Base-by-base conservation (phyloP, 345 rosid genomes). In the Pistacia vera region DNA sequence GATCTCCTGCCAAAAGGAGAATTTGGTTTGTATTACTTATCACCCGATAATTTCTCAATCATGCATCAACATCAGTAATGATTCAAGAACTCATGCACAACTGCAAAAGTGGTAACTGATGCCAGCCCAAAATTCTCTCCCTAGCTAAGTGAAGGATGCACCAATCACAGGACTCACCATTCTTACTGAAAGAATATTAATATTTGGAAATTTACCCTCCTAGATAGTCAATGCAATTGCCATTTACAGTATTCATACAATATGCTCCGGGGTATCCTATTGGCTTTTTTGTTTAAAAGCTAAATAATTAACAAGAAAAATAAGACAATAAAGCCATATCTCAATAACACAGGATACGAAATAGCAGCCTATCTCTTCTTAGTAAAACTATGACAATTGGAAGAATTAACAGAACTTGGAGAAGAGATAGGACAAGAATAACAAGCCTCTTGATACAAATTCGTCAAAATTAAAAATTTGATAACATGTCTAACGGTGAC, bases 161-260 rank as follows among this genome's bases (percentile, higher is more conserved):
- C 52, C n/a, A 79, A 72, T 52, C 30, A 48, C 4, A 28, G 66
- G 41, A 63, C 56, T 62, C 8, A 60, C 22, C 36, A 51, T 36
- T 69, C 65, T n/a, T 30, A 36, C 22, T 17, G 7, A 61, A 60
- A 51, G 67, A 36, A 22, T 49, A 10, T 36, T 56, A 62, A 52
- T 48, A 22, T 68, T 35, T 35, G 68, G 72, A 62, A 28, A 56
- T 68, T 16, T 33, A 25, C 59, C 30, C 63, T 12, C 4, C 55
- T 48, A 69, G 64, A 68, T 69, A 68, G 66, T 69, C 33, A 58
- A 48, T 22, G 1, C 22, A 75, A 68, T 63, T 66, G 64, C 74
- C 55, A 48, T 35, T 5, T 72, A 10, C 46, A 46, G 20, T 9
- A n/a, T n/a, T 56, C 46, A 11, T 33, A 57, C 14, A 54, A 14